Evolutionary conservation across 805 yeast genomes (phyloP).

Genomic region (Starmerella scarabaei): DNA sequence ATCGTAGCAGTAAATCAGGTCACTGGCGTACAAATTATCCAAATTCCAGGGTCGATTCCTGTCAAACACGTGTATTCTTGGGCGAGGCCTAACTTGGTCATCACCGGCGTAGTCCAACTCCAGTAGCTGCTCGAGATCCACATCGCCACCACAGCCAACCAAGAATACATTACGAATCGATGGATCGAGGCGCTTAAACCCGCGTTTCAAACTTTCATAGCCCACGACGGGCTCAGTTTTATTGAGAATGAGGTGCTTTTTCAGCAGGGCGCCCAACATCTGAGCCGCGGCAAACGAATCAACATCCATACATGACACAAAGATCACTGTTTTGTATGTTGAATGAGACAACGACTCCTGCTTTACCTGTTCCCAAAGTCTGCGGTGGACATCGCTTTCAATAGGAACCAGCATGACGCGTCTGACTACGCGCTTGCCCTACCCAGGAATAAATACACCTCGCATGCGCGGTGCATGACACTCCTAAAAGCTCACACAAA

Average conservation of each 20-base stretch:
- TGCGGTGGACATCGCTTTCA: slow-evolving; percentile 48
- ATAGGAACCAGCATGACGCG: slow-evolving; percentile 60
- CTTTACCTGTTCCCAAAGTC: slow-evolving; percentile 54
- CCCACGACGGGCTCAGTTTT: slow-evolving; percentile 91
- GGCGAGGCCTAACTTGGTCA: neutral
- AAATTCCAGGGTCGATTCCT: slow-evolving; percentile 95
- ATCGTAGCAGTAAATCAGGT: slow-evolving; percentile 63
- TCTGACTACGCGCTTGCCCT: too few species aligned
- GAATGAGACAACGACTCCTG: slow-evolving; percentile 74
- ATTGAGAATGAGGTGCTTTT: slow-evolving; percentile 71
- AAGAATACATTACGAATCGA: slow-evolving; percentile 66
- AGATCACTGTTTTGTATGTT: slow-evolving; percentile 76
- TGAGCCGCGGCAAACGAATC: slow-evolving; percentile 87
- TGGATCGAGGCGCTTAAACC: slow-evolving; percentile 51
- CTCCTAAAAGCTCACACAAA: neutral
- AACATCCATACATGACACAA: slow-evolving; percentile 79
- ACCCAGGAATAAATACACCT: neutral
- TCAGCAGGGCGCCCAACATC: slow-evolving; percentile 55
- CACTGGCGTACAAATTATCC: slow-evolving; percentile 79
- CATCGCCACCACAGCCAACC: slow-evolving; percentile 87
- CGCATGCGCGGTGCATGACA: slow-evolving; percentile 2
- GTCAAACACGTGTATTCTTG: slow-evolving; percentile 72
- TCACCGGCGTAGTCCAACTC: slow-evolving; percentile 22
- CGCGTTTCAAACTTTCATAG: slow-evolving; percentile 55
- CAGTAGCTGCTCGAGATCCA: slow-evolving; percentile 57